Conservation (phyloP, 2,329 filamentous ascomycete species). For the Curvularia eragrostidis region DNA sequence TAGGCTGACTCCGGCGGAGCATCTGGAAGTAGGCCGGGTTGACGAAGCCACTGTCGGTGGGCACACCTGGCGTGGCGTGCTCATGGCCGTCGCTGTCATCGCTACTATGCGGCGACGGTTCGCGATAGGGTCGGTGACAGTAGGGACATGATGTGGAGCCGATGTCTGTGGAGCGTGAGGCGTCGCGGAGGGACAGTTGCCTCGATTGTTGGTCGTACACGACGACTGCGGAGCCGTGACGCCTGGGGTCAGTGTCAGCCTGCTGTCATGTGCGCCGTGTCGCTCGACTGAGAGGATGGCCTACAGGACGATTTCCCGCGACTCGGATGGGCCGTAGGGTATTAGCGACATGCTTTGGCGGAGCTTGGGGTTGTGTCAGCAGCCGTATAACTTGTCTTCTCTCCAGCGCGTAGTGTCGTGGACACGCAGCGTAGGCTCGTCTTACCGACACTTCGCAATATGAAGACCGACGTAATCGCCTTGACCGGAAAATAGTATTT, state of each 20-base stretch:
- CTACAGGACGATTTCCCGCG: constrained; percentile 80
- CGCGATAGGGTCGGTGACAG: constrained; percentile 76
- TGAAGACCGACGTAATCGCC: constrained; percentile 12
- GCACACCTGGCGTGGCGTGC: constrained; percentile 36
- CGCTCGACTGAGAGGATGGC: constrained; percentile 44
- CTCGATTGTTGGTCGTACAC: constrained; percentile 86
- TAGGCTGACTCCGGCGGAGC: constrained; percentile 69
- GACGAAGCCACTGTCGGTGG: constrained; percentile 71
- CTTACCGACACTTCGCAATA: constrained; percentile 3
- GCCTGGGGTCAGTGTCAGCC: constrained; percentile 61
- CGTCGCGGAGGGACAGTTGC: constrained; percentile 80
- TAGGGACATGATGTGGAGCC: constrained; percentile 81
- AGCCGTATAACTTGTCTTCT: not conserved
- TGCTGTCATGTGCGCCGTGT: not conserved
- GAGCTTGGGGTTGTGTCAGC: not conserved
- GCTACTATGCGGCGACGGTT: constrained; percentile 44
- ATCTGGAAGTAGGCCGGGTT: constrained; percentile 95
- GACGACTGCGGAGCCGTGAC: constrained; percentile 90
- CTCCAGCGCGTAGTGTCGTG: constrained; percentile 8
- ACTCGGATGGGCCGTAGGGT: constrained; percentile 75
- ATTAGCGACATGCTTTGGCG: constrained; percentile 69
- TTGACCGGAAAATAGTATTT: constrained; percentile 4
- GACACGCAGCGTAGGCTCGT: not conserved
- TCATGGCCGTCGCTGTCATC: constrained; percentile 45
- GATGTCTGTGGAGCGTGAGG: constrained; percentile 60